Evolutionary conservation across 108 stramenopile genomes (phyloP), one percentile per base, ranked within the genome.

Genomic region (Nitzschia palea): DNA sequence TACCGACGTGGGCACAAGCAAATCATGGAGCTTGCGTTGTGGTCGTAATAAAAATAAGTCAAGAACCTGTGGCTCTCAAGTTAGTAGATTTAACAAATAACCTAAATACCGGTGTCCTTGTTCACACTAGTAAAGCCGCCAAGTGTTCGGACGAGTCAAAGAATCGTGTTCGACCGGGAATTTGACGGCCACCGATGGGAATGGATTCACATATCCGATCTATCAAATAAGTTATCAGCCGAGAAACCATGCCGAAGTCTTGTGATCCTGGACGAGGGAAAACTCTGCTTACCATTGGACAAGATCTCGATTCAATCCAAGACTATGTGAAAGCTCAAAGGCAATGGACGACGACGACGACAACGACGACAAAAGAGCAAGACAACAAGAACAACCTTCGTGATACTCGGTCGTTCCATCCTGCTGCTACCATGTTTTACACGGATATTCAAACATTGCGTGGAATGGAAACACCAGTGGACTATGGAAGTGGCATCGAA

Each of bases 401-500:
- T 22, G 25, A 6, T 51, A 70, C 43, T 45, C 43, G 42, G 0
- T 27, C 71, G 50, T 84, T 85, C 55, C 55, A 74, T 33, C 91
- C 91, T 17, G 79, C 88, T 3, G 79, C 87, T 14, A 75, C 70
- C 36, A 90, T 93, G 91, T 71, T 79, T 10, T 93, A 93, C 61
- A 86, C 88, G 0, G 88, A 93, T 63, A 80, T 93, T 55, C 76
- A 82, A 56, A 55, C 78, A 28, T 69, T 93, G 34, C 59, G 62
- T 44, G 91, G 91, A 10, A 64, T 90, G 20, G 76, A 77, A 55
- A 47, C 67, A 43, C 87, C 91, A 0, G 73, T 75, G 20, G 91
- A 93, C 55, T 93, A 93, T 50, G 91, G 91, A 28, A 83, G 81
- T 27, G 91, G 91, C 0, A 71, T 90, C 8, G 86, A 90, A 73